Evolutionary conservation across 768 basidiomycete species (phyloP), one percentile per base, ranked within the genome.

Genomic region (Phanerochaete sordida): DNA sequence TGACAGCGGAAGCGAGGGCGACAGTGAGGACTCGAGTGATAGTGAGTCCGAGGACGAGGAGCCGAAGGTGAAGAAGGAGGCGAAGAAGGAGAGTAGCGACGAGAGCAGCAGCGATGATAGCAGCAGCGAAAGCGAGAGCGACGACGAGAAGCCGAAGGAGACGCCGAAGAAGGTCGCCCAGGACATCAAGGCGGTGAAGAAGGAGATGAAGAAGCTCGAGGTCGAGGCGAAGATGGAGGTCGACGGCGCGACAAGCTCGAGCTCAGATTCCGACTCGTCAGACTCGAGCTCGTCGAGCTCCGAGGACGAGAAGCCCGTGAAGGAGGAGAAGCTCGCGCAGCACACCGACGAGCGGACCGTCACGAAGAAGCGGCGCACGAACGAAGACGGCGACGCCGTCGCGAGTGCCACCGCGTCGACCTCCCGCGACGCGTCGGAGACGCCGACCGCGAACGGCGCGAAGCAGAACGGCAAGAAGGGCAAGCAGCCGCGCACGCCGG

Each of bases 311-410:
- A 43, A 56, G 35, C 35, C 63, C 31, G 52, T 66, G 46, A 69
- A 73, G 59, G 47, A 67, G 16, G 62, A 61, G 37, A 49, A 27
- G 31, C 31, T 51, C 9, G 35, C 15, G 19, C 15, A 44, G 72
- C 62, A 26, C 21, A 57, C 28, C 23, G 64, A 58, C 7, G 54
- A 57, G 0, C 55, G 39, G 7, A 78, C 73, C 54, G 74, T 78
- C 13, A 77, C 79, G 0, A 90, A 91, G 72, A 90, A 84, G 68
- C 84, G 84, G 37, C 81, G 81, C 52, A 83, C 77, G 0, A 75
- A 79, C n/a, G 77, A 77, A 57, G 75, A 70, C 51, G 84, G 85
- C 19, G 70, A 76, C 35, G 79, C 83, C 9, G 76, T 83, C 2
- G 64, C 77, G 1, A 85, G 81, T 2, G 74, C 79, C 16, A 75